Evolutionary conservation across 768 basidiomycete genomes (phyloP).

Genomic region (Pholiota molesta): DNA sequence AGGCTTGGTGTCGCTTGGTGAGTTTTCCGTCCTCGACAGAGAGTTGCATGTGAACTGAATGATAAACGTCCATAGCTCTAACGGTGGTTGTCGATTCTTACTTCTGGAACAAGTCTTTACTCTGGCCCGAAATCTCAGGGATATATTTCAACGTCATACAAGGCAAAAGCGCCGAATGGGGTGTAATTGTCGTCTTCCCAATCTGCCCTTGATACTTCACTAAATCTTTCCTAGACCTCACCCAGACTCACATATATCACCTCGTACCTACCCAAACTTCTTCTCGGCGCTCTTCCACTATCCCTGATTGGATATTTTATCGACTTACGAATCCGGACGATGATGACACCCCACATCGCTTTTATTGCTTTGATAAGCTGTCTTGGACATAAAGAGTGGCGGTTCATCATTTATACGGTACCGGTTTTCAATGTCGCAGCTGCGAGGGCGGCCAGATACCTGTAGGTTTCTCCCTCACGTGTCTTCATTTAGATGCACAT

Average conservation of each 20-base stretch:
- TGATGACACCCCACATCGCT: constrained; percentile 52
- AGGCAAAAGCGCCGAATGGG: constrained; percentile 92
- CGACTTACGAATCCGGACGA: constrained; percentile 51
- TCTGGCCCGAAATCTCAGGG: constrained; percentile 88
- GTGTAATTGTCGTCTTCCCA: constrained; percentile 55
- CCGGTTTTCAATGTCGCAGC: constrained; percentile 83
- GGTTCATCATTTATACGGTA: constrained; percentile 89
- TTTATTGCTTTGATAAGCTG: constrained; percentile 71
- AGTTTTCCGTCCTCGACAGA: constrained; percentile 12
- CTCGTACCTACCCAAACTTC: constrained; percentile 73
- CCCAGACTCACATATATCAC: constrained; percentile 71
- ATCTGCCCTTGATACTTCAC: neutral
- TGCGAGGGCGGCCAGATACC: constrained; percentile 59
- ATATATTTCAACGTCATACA: constrained; percentile 85
- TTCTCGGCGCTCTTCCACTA: constrained; percentile 66
- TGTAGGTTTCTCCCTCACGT: constrained; percentile 49
- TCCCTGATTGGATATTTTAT: constrained; percentile 51
- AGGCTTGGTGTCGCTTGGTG: constrained; percentile 56
- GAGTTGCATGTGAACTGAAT: neutral
- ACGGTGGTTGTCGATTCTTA: constrained; percentile 79
- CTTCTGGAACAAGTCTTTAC: constrained; percentile 72
- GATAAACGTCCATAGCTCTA: constrained; percentile 41
- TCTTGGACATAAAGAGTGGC: constrained; percentile 96
- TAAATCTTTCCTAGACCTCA: constrained; percentile 48
- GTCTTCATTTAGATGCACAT: neutral